phyloP scores from a whole-genome alignment of 208 protist species.

The Porcisia hertigi region DNA sequence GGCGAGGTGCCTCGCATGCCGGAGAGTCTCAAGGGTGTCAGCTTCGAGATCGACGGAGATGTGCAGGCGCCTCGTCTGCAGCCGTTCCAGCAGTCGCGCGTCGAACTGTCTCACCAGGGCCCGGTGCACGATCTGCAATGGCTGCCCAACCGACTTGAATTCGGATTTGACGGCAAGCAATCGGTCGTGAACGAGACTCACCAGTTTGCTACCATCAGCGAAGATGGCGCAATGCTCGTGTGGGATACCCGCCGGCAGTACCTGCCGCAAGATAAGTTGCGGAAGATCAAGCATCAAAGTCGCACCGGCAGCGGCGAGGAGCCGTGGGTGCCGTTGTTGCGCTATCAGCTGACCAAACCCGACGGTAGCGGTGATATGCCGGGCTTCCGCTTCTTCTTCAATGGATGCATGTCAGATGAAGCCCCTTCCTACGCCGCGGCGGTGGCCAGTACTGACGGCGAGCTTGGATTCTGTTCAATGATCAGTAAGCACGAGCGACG shows the following conservation, averaged over 20 bases:
- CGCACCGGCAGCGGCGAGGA: slow-evolving; percentile 53
- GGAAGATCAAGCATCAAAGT: slow-evolving; percentile 89
- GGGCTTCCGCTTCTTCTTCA: slow-evolving; percentile 82
- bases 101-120: slow-evolving; percentile 86
- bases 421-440: slow-evolving; percentile 63
- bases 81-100: slow-evolving; percentile 70
- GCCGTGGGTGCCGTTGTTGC: slow-evolving; percentile 85
- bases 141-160: slow-evolving; percentile 78
- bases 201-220: slow-evolving; percentile 89
- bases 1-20: slow-evolving; percentile 80
- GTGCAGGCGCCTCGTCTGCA: slow-evolving; percentile 82
- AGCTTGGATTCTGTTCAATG: slow-evolving; percentile 73
- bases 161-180: slow-evolving; percentile 89
- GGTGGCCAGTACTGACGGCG: slow-evolving; percentile 71
- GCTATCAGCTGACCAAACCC: slow-evolving; percentile 67
- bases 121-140: slow-evolving; percentile 89
- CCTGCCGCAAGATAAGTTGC: slow-evolving; percentile 85
- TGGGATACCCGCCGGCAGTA: slow-evolving; percentile 91
- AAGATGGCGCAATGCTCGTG: slow-evolving; percentile 85
- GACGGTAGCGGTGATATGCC: slow-evolving; percentile 74
- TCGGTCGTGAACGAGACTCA: slow-evolving; percentile 55
- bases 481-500: slow-evolving; percentile 60
- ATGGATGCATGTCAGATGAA: slow-evolving; percentile 52
- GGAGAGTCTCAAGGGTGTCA: slow-evolving; percentile 65
- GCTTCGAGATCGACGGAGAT: slow-evolving; percentile 76